These are phyloP conservation scores for Naganishia vishniacii DNA, from an alignment of 768 basidiomycete species.

Conservation along the genomic window DNA sequence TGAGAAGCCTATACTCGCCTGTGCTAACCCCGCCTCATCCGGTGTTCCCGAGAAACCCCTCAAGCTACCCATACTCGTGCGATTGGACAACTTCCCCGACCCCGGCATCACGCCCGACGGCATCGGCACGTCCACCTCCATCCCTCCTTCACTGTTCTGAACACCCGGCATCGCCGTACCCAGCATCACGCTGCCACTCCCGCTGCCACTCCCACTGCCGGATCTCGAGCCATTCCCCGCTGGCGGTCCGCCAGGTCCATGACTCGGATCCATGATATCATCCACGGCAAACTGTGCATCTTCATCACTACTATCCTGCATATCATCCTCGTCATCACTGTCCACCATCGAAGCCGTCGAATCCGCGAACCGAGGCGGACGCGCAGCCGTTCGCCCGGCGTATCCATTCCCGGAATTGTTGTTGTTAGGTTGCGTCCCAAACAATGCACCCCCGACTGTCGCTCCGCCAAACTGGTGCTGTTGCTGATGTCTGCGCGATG, in stretches of 20 bases:
- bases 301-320: constrained; percentile 22
- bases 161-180: background rate
- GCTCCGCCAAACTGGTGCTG: background rate
- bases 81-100: constrained; percentile 6
- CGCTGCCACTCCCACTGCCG: constrained; percentile 15
- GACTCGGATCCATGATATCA: constrained; percentile 6
- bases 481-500: constrained; percentile 14
- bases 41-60: background rate
- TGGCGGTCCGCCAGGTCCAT: background rate
- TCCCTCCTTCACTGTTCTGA: background rate
- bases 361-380: constrained; percentile 6
- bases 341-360: constrained; percentile 10
- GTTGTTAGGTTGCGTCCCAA: background rate
- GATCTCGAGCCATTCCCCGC: constrained; percentile 1
- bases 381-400: background rate
- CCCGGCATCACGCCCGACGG: background rate
- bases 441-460: constrained; percentile 4
- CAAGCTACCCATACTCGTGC: constrained; percentile 21
- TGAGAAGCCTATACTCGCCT: too few species aligned
- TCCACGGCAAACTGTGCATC: constrained; percentile 25
- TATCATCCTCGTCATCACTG: constrained; percentile 21
- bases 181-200: background rate
- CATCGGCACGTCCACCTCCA: constrained; percentile 26
- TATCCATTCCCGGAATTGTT: constrained; percentile 7
- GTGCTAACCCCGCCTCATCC: background rate